Base-by-base conservation (phyloP, 768 basidiomycete species). In the Tulasnella calospora region DNA sequence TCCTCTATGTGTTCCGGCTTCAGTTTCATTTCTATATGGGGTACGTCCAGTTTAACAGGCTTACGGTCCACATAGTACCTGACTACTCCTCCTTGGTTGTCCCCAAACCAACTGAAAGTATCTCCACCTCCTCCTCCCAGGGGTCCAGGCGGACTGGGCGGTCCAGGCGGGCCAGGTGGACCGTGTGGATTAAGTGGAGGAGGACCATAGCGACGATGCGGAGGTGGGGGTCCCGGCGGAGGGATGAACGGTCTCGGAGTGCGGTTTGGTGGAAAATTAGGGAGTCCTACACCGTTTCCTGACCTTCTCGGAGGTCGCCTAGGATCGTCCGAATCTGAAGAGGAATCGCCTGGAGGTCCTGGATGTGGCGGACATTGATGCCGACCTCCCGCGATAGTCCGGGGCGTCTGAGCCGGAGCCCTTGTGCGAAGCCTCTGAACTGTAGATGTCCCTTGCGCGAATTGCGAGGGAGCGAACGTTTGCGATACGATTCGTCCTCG, bases 1-100 rank as follows among this genome's bases (percentile, higher is more conserved):
- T 76, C 80, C 8, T 84, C 84, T 12, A 86, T 82, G 15, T 67
- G 78, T 1, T 85, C 83, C 1, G 81, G 35, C 70, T 84, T 84
- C 38, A 85, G 73, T 70, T 85, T 85, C 23, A 76, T 61, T 73
- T 85, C 84, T 71, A 86, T 85, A 23, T 84, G 83, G 0, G 82
- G 79, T 73, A 82, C 78, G 13, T 69, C 73, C 21, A 44, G 8
- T n/a, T 41, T 44, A 19, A 74, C 47, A 12, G 38, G 35, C 27
- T 44, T 44, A 4, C 47, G 38, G 4, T 74, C 47, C 7, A 41
- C 40, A 21, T 41, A 41, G 30, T 71, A 71, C 30, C 70, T 71
- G 6, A 71, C 70, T n/a, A n/a, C n/a, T 8, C 13, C 5, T 21
- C 30, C 70, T 71, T 41, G 35, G 19, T 36, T 15, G 6, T 71